Base-by-base conservation (phyloP, 2,329 filamentous ascomycete species). In the Colletotrichum neosansevieriae region DNA sequence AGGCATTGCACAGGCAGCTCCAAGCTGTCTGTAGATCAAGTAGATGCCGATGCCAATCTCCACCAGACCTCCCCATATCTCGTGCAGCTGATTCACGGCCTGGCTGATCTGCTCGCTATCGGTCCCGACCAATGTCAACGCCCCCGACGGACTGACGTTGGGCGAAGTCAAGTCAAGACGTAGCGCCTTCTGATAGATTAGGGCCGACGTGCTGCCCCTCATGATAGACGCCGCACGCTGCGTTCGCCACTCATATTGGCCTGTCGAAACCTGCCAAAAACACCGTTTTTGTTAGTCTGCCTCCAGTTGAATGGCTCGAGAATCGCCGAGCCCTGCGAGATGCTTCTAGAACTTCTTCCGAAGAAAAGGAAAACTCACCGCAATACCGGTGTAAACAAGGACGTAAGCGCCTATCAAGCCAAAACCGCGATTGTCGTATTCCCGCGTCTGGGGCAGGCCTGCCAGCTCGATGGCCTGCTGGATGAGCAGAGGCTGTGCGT, bases 11-110 rank as follows among this genome's bases (percentile, higher is more conserved):
- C 21, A 21, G 21, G 21, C 21, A 21, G 21, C 71, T 57, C 75
- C 74, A 3, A 85, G 76, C 63, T 85, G 70, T 10, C 72, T 58
- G 19, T 72, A 70, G 13, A 78, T 69, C 6, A 78, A 66, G 49
- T 73, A 76, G 13, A 74, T 72, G 3, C 74, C 74, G 34, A 77
- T 58, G 0, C 45, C 73, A 21, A 78, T 73, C 50, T 77, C 74
- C 19, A 76, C 24, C 0, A 73, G 54, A 12, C 65, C 72, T 1
- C 71, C 71, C 70, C 73, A 74, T 7, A 74, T 57, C 47, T 76
- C 74, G 54, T 74, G 70, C 1, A 72, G 47, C 34, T 68, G 67
- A 21, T 62, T 58, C 17, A 75, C 69, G 21, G 58, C 72, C 34
- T 70, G 70, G 4, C 67, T 70, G 59, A 77, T 75, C 15, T 68